Conservation (phyloP, 768 basidiomycete genomes). For the Boletus barrowsii region DNA sequence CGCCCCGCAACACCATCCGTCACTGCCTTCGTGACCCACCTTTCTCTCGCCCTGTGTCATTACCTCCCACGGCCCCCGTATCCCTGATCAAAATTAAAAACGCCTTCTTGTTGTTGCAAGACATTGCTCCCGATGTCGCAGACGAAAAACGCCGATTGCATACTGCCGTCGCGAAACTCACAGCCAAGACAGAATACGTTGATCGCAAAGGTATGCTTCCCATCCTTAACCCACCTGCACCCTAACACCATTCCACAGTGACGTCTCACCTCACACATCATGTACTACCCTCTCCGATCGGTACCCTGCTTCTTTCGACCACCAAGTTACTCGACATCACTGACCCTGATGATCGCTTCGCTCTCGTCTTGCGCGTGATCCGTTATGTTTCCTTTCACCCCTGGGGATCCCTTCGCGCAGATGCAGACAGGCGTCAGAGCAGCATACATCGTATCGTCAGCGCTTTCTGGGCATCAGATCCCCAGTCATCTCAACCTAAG, state of each 20-base stretch:
- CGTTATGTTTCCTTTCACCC: slow-evolving; percentile 71
- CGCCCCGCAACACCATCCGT: slow-evolving; percentile 73
- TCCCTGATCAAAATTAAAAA: slow-evolving; percentile 33
- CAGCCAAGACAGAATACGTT: slow-evolving; percentile 36
- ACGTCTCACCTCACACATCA: slow-evolving; percentile 38
- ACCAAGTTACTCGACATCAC: slow-evolving; percentile 32
- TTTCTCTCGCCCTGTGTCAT: slow-evolving; percentile 9
- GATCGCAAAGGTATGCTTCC: slow-evolving; percentile 43
- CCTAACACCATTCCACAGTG: slow-evolving; percentile 31
- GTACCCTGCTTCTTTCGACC: slow-evolving; percentile 49
- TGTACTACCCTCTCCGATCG: slow-evolving; percentile 42
- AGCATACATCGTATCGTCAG: slow-evolving; percentile 48
- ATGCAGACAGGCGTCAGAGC: slow-evolving; percentile 49
- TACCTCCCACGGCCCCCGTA: slow-evolving; percentile 33
- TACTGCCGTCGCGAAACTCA: slow-evolving; percentile 36
- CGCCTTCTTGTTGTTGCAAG: slow-evolving; percentile 29
- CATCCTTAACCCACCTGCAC: background rate
- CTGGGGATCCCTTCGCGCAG: slow-evolving; percentile 70
- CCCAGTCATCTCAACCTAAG: slow-evolving; percentile 18
- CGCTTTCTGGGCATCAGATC: slow-evolving; percentile 44
- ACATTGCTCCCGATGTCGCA: slow-evolving; percentile 32
- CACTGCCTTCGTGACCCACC: slow-evolving; percentile 32
- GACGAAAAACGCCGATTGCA: slow-evolving; percentile 38
- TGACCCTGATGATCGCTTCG: slow-evolving; percentile 35
- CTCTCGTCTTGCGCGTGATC: slow-evolving; percentile 52